Evolutionary conservation across 2,329 filamentous ascomycete genomes (phyloP).

Genomic region (Scytalidium sp.): DNA sequence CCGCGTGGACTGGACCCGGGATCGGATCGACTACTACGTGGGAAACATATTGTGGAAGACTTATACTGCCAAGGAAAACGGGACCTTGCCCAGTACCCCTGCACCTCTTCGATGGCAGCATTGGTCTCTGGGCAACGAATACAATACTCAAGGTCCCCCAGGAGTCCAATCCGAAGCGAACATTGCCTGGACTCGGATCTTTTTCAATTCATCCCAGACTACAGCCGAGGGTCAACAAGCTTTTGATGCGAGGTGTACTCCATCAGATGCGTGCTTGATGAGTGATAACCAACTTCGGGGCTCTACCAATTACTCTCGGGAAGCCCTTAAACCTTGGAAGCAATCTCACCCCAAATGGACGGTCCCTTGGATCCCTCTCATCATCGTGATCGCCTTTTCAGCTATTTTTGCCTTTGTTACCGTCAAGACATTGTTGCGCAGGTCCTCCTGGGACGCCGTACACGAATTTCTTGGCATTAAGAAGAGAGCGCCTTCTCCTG

Average conservation of each 20-base stretch:
- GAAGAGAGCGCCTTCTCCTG: background rate
- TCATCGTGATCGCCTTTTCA: constrained; percentile 4
- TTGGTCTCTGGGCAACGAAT: constrained; percentile 43
- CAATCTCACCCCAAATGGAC: constrained; percentile 5
- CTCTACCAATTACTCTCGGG: constrained; percentile 4
- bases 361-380: constrained; percentile 6
- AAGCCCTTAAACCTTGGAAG: constrained; percentile 10
- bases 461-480: constrained; percentile 1
- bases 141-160: constrained; percentile 43
- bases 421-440: constrained; percentile 1
- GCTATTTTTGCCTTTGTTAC: constrained; percentile 1
- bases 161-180: constrained; percentile 34
- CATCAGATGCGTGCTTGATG: constrained; percentile 29
- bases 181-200: constrained; percentile 43
- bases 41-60: constrained; percentile 32
- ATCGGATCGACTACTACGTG: constrained; percentile 40
- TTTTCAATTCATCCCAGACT: constrained; percentile 46
- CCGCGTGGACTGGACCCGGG: constrained; percentile 43
- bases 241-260: constrained; percentile 28
- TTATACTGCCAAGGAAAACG: constrained; percentile 26
- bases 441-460: constrained; percentile 1
- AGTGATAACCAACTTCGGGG: constrained; percentile 12
- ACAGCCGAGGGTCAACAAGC: constrained; percentile 22
- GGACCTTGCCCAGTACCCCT: constrained; percentile 35
- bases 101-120: constrained; percentile 41